phyloP scores from a whole-genome alignment of 176 grass and related monocot genomes.

The Carex cristatella region DNA sequence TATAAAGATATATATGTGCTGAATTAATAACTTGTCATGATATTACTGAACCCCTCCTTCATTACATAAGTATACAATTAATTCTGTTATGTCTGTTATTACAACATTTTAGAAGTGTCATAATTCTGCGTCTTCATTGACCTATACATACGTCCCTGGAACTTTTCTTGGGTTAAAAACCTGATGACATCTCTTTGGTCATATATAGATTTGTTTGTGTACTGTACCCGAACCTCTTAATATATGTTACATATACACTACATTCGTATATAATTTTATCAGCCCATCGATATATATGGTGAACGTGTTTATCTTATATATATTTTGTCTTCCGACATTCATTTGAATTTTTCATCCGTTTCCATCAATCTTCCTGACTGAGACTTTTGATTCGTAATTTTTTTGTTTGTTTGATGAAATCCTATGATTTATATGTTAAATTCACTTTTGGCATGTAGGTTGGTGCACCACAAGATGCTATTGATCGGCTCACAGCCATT shows the following conservation, averaged over 20 bases:
- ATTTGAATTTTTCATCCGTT: neutral
- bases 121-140: neutral
- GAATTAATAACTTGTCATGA: neutral
- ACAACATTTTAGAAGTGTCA: neutral
- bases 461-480: constrained; percentile 54
- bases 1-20: neutral
- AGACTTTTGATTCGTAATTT: neutral
- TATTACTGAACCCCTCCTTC: neutral
- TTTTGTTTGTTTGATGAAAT: too few relatives aligned
- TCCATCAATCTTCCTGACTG: neutral
- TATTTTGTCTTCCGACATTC: neutral
- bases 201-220: neutral
- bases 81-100: neutral
- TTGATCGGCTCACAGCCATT: constrained; percentile 43
- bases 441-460: constrained; percentile 22
- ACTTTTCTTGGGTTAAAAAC: neutral
- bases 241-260: neutral
- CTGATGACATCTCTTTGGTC: neutral
- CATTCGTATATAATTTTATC: neutral
- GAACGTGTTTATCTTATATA: neutral
- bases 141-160: neutral
- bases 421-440: neutral
- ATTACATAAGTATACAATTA: neutral
- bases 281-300: neutral
- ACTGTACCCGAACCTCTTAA: neutral